Evolutionary conservation across 768 basidiomycete genomes (phyloP), one percentile per base, ranked within the genome.

Genomic region (Pisolithus orientalis): DNA sequence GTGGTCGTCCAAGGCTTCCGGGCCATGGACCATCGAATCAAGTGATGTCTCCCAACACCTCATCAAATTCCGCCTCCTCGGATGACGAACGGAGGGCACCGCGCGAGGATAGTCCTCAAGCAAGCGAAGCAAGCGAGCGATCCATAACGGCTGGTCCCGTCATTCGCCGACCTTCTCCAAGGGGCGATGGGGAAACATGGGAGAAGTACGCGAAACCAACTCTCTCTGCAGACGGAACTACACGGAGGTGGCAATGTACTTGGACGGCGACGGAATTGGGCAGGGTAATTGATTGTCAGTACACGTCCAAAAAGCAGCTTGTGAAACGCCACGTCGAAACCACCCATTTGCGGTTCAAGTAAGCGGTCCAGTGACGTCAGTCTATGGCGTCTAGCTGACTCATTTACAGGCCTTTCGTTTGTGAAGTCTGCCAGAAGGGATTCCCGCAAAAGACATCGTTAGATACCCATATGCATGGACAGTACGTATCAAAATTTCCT

Each of bases 321-420:
- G 80, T 86, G 53, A 85, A 84, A 64, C 75, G 85, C 27, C 85
- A 87, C 63, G 73, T 87, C 44, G 75, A 82, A 64, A 78, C 79
- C 8, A 79, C 77, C 13, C 85, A 86, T 61, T 62, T 87, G 44
- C 73, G 77, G 47, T 72, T 79, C 58, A 82, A 79, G 85, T 82
- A 54, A 54, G 80, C 55, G 39, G 60, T n/a, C 38, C 37, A 38
- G 39, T 52, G 50, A 58, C 50, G 32, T 31, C 50, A 60, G 43
- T 46, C 49, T n/a, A 37, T 42, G n/a, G 25, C 38, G 42, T 52
- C 60, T 62, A 55, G 58, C 55, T 50, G 32, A 50, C 34, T 13
- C 31, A 13, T 43, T 47, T 17, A 40, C 53, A 84, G 83, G 60
- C 77, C 75, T 4, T 82, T 74, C 55, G 59, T 72, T 34, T 84